Percentiles rank a stretch among this genome's conserved stretches.
phyloP scores from a whole-genome alignment of 129 eudicot species.

The Saussurea involucrata region DNA sequence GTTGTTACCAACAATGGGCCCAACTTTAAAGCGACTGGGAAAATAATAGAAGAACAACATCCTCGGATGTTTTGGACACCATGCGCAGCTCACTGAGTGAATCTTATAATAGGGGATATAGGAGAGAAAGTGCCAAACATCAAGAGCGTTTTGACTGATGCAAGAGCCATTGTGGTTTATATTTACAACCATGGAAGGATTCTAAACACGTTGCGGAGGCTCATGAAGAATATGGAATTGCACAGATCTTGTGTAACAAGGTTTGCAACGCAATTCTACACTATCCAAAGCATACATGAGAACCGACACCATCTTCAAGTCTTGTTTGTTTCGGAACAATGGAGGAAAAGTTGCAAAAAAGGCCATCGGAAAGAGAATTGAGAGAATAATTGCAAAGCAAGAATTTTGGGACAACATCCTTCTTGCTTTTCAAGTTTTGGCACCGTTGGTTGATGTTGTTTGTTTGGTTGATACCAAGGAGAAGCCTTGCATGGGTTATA shows the following conservation, averaged over 20 bases:
- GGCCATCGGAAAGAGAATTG: background rate
- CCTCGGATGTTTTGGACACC: too few relatives aligned
- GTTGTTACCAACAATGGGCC: too few relatives aligned
- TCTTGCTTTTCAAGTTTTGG: background rate
- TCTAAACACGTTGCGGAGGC: background rate
- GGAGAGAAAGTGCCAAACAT: background rate
- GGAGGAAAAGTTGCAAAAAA: background rate
- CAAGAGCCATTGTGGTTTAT: background rate
- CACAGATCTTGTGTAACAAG: background rate
- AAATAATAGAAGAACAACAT: too few relatives aligned
- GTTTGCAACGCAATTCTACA: background rate
- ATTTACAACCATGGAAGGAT: background rate
- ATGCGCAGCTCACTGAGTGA: too few relatives aligned
- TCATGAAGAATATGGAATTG: too few relatives aligned
- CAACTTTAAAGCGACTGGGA: too few relatives aligned
- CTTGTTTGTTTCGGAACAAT: background rate
- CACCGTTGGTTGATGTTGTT: background rate
- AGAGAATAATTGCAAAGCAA: background rate
- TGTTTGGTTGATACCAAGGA: too few relatives aligned
- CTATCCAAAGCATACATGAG: background rate
- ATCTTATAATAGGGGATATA: too few relatives aligned
- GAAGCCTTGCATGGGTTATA: background rate
- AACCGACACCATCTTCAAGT: background rate
- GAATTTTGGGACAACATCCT: too few relatives aligned
- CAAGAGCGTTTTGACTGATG: background rate